Evolutionary conservation across 73 alveolate genomes (phyloP).

Genomic region (Paramecium biaurelia): DNA sequence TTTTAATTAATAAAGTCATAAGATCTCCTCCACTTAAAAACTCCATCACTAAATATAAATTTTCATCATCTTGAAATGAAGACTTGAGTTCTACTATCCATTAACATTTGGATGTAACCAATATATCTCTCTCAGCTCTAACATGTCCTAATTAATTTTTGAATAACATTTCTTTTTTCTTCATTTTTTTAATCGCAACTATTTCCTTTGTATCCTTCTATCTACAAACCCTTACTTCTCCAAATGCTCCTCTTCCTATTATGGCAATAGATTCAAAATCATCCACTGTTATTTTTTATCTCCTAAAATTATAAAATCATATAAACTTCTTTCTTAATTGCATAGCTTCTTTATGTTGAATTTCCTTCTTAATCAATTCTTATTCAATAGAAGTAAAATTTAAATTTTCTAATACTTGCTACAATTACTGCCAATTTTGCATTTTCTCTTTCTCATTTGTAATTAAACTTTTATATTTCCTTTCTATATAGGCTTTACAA

Average conservation of each 20-base stretch:
- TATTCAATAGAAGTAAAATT: slow-evolving; percentile 63
- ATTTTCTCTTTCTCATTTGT: slow-evolving; percentile 19
- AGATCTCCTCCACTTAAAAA: slow-evolving; percentile 83
- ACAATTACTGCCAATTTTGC: slow-evolving; percentile 64
- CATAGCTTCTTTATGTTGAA: slow-evolving; percentile 68
- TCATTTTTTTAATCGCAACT: slow-evolving; percentile 80
- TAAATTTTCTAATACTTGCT: slow-evolving; percentile 51
- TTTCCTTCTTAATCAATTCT: slow-evolving; percentile 68
- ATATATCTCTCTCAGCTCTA: slow-evolving; percentile 79
- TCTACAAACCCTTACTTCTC: slow-evolving; percentile 78
- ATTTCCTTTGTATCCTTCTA: slow-evolving; percentile 66
- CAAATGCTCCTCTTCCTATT: slow-evolving; percentile 81
- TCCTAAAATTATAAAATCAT: background rate
- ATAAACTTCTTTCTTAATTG: slow-evolving; percentile 64
- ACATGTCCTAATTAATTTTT: slow-evolving; percentile 78
- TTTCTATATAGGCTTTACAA: slow-evolving; percentile 56
- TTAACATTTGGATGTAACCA: slow-evolving; percentile 64
- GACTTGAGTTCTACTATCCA: slow-evolving; percentile 64
- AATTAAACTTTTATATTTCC: background rate
- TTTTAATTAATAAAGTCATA: slow-evolving; percentile 72
- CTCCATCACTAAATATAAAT: slow-evolving; percentile 80
- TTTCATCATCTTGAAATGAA: slow-evolving; percentile 75
- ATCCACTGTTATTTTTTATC: slow-evolving; percentile 64
- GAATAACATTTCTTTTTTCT: slow-evolving; percentile 70
- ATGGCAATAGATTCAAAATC: slow-evolving; percentile 74